These are phyloP conservation scores for Sequoiadendron giganteum DNA, from an alignment of 75 land plant species.

Conservation along the genomic window DNA sequence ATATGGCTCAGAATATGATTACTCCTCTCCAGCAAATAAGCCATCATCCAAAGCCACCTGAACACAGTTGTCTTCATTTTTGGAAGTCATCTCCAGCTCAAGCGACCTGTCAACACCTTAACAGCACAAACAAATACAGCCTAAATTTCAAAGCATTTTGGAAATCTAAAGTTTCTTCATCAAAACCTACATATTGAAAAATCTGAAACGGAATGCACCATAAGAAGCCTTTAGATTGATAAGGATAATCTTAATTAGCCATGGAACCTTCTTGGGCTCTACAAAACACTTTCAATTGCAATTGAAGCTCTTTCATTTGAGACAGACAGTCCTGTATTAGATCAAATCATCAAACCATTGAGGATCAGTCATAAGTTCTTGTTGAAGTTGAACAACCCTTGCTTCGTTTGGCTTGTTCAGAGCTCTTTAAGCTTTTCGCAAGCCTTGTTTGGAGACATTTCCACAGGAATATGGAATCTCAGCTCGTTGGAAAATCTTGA, in stretches of 20 bases:
- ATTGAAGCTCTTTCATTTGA: not conserved
- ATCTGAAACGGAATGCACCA: not conserved
- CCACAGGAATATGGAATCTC: not conserved
- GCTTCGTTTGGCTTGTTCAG: not conserved
- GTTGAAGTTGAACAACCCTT: not conserved
- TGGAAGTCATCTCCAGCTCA: not conserved
- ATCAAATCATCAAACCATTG: not conserved
- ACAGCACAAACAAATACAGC: not conserved
- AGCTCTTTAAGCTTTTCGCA: not conserved
- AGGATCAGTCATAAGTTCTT: not conserved
- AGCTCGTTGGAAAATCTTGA: not conserved
- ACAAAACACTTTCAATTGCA: not conserved
- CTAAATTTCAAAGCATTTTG: not conserved
- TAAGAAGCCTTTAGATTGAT: not conserved
- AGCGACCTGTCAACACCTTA: not conserved
- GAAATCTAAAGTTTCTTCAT: not conserved
- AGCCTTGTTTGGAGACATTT: not conserved
- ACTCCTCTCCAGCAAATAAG: not conserved
- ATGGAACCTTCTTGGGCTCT: not conserved
- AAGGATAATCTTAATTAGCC: not conserved
- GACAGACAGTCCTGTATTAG: not conserved
- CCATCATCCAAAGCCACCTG: not conserved
- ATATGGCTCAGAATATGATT: not conserved
- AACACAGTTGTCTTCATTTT: not conserved
- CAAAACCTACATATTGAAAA: not conserved